Evolutionary conservation across 2,329 filamentous ascomycete genomes (phyloP).

Genomic region (Venturia oleaginea): DNA sequence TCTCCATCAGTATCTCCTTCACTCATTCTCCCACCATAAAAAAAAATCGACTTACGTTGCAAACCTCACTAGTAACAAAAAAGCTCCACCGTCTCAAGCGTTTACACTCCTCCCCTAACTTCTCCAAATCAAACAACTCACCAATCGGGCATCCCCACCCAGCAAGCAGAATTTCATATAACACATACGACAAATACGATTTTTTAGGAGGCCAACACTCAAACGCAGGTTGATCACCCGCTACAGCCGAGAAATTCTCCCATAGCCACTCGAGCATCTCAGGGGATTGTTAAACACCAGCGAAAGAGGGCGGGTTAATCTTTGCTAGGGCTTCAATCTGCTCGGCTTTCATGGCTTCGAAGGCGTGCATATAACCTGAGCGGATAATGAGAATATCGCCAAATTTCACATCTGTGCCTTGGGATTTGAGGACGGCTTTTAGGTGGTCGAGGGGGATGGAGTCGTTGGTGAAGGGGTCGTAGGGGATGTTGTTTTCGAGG

Average conservation of each 20-base stretch:
- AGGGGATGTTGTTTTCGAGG: conserved; percentile 22
- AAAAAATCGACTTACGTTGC: conserved; percentile 25
- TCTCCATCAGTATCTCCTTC: background rate
- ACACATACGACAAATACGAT: conserved; percentile 27
- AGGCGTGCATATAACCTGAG: conserved; percentile 36
- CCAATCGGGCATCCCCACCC: conserved; percentile 45
- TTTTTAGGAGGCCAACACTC: conserved; percentile 26
- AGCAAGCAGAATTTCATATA: conserved; percentile 40
- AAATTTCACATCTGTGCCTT: conserved; percentile 45
- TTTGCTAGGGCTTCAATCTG: conserved; percentile 26
- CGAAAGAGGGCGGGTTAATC: conserved; percentile 32
- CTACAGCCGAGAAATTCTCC: conserved; percentile 30
- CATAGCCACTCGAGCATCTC: conserved; percentile 26
- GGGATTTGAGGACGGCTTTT: conserved; percentile 34
- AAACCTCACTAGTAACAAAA: conserved; percentile 40
- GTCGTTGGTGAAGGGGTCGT: conserved; percentile 28
- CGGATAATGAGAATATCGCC: conserved; percentile 46
- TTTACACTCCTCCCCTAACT: conserved; percentile 33
- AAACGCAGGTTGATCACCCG: conserved; percentile 30
- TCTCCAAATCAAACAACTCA: conserved; percentile 42
- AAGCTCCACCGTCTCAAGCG: conserved; percentile 34
- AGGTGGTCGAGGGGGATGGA: conserved; percentile 32
- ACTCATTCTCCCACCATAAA: conserved; percentile 21
- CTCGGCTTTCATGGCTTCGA: conserved; percentile 31
- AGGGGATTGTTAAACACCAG: conserved; percentile 35